Evolutionary conservation across 2,329 filamentous ascomycete species (phyloP), one percentile per base, ranked within the genome.

Genomic region (Leptographium procerum): DNA sequence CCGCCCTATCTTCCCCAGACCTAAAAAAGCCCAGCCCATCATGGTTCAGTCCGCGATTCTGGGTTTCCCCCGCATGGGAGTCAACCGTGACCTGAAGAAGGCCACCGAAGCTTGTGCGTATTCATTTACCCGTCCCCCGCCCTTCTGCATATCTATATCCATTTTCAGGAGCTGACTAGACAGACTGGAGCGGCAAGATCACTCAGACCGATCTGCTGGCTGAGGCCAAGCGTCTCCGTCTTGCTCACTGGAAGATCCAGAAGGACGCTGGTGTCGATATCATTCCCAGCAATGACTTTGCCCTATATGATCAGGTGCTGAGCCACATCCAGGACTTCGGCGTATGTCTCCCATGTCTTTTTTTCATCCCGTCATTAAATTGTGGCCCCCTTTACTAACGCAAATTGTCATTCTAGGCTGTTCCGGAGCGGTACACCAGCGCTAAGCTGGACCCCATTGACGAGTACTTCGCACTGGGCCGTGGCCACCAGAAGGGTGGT

Each of bases 201-300:
- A 91, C 89, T 64, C 89, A 91, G 72, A 84, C 88, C 64, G 91
- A 95, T 63, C 89, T 99, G 67, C 82, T 97, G 67, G 82, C 85
- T 62, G 94, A 97, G 85, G 94, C 88, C 75, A 97, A 97, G 89
- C 86, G 91, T 74, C 89, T 99, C 62, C 89, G 94, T 80, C 82
- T 91, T 66, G 91, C 87, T 70, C 94, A 99, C 85, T 99, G 94
- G 94, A 91, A 96, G 81, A 95, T 99, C 78, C 94, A 99, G 83
- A 92, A 99, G 83, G 86, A 95, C 77, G 94, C 94, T 66, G 94
- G 94, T 71, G 91, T 97, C 76, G 89, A 96, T 72, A 81, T 94
- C 78, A 96, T 99, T 72, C 94, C 94, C 74, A 95, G 89, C 88
- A 99, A 99, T 76, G 94, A 99, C 85, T 99, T 99, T 72, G 91